Evolutionary conservation across 1,139 yeast genomes (phyloP).

Genomic region (Pneumocystis carinii): DNA sequence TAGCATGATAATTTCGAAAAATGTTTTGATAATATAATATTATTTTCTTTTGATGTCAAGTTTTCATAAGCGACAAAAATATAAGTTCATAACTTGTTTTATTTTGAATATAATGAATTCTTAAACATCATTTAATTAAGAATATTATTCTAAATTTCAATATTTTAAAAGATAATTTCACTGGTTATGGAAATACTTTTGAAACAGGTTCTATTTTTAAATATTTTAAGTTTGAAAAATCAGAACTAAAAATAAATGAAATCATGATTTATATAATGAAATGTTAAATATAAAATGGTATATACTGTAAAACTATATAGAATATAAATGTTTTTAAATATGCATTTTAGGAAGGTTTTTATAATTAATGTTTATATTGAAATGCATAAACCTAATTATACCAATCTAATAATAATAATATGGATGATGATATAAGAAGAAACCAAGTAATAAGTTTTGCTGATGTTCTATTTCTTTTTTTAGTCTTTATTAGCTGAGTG

Average conservation of each 20-base stretch:
- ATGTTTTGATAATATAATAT: neutral
- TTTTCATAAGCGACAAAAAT: neutral
- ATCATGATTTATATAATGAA: neutral
- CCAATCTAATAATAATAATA: slow-evolving; percentile 9
- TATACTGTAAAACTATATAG: neutral
- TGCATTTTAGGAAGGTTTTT: neutral
- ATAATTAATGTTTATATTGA: neutral
- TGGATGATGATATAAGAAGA: slow-evolving; percentile 7
- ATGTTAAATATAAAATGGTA: neutral
- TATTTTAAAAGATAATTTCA: neutral
- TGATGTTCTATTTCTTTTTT: slow-evolving; percentile 34
- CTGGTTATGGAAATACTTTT: neutral
- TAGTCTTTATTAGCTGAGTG: slow-evolving; percentile 54
- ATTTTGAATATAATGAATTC: too few relatives aligned
- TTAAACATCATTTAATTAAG: neutral
- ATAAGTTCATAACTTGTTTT: neutral
- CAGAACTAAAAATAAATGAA: neutral
- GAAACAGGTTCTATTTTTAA: too few relatives aligned
- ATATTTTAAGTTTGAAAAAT: neutral
- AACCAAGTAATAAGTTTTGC: slow-evolving; percentile 5
- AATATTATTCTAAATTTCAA: too few relatives aligned
- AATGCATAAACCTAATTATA: neutral
- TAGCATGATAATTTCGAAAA: neutral
- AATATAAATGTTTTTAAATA: neutral
- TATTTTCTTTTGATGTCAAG: neutral